Evolutionary conservation across 2,329 filamentous ascomycete genomes (phyloP), one percentile per base, ranked within the genome.

Genomic region (Penicillium sp.): DNA sequence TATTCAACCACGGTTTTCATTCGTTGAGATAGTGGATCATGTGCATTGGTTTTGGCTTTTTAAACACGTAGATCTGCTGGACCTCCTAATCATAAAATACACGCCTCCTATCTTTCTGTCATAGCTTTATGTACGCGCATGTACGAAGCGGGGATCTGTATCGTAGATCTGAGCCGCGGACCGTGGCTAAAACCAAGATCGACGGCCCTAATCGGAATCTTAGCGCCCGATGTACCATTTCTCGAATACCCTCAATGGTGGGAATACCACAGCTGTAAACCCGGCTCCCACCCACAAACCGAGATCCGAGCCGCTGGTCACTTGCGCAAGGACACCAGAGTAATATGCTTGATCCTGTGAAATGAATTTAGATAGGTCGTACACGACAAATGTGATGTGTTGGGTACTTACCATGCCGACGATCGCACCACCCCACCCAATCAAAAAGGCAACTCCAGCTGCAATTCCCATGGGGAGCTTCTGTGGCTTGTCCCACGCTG

Each of bases 401-500:
- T 13, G 31, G 44, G 16, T 52, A 53, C 61, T 56, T 65, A 73
- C 71, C 75, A 78, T 78, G 22, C 74, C 73, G 43, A 77, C 60
- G 45, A 77, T 72, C 2, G 75, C 74, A 5, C 75, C 74, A 13
- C 68, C 69, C 73, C 75, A 77, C 9, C 75, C 75, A 35, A 76
- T 60, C 13, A 76, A 56, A 56, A 75, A 77, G 27, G 72, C 64
- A 11, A 66, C 50, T 11, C 69, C 66, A 5, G 77, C 77, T 16
- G 78, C 78, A 22, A 73, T 62, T 1, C 78, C 78, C 16, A 76
- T 52, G 3, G 78, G 77, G 22, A 80, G 63, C 52, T 70, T 72
- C 31, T 58, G 58, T 13, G 62, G 66, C 48, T 73, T 67, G 50
- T 77, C 71, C 76, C 78, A 80, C 2, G 64, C 65, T 11, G 70